Evolutionary conservation across 108 stramenopile genomes (phyloP).

Genomic region (Cyclotella kingstonii): DNA sequence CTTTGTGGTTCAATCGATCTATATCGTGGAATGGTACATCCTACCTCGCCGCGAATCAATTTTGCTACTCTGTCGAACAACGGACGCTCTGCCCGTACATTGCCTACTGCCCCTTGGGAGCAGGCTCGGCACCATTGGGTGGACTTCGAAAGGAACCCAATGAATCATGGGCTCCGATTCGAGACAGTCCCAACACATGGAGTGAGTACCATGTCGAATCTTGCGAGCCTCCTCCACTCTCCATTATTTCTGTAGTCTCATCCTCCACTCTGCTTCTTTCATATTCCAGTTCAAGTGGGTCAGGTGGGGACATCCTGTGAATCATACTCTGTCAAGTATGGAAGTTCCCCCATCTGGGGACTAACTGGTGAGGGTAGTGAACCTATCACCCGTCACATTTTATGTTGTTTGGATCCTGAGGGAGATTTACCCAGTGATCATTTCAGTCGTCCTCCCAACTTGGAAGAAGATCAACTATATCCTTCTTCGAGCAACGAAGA

Average conservation of each 20-base stretch:
- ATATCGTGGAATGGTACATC: constrained; percentile 15
- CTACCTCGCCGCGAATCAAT: constrained; percentile 7
- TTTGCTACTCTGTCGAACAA: constrained; percentile 3
- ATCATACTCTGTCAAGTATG: not conserved
- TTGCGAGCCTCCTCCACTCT: too few relatives aligned
- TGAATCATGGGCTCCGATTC: not conserved
- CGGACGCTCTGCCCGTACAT: constrained; percentile 12
- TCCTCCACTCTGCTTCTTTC: not conserved
- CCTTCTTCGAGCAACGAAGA: too few relatives aligned
- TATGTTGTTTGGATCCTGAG: constrained; percentile 1
- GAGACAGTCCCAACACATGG: not conserved
- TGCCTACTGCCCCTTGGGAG: constrained; percentile 19
- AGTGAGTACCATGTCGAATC: not conserved
- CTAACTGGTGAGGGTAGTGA: constrained; percentile 3
- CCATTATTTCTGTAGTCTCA: not conserved
- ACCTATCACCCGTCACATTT: constrained; percentile 2
- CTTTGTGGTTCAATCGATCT: constrained; percentile 8
- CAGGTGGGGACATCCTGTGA: not conserved
- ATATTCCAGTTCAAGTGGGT: constrained; percentile 12
- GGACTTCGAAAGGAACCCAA: not conserved
- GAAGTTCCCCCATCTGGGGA: not conserved
- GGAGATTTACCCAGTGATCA: not conserved
- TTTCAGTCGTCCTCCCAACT: constrained; percentile 2
- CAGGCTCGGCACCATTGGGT: constrained; percentile 2
- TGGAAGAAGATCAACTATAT: constrained; percentile 11